A percentile compares a stretch with the other conserved stretches of the same genome.
These are phyloP conservation scores for Tinospora cordifolia DNA, from an alignment of 164 flowering plant genomes.

Conservation along the genomic window DNA sequence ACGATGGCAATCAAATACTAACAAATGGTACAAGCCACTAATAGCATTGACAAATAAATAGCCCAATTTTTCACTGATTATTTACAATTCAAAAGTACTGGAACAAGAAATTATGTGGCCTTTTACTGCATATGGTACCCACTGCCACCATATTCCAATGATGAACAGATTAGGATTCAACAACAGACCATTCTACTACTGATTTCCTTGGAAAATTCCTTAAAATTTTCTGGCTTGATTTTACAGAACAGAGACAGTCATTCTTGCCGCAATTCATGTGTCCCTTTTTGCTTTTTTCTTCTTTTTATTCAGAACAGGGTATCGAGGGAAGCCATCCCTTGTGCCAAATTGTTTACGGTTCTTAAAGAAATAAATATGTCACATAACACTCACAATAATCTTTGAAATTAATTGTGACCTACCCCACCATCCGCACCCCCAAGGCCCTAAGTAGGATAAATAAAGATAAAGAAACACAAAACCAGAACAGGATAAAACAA, in stretches of 20 bases:
- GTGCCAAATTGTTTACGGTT: too few species aligned
- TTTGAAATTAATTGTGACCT: not conserved
- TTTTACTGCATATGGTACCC: too few species aligned
- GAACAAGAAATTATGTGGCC: too few species aligned
- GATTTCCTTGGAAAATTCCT: too few species aligned
- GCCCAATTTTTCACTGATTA: not conserved
- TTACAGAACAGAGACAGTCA: not conserved
- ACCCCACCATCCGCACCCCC: not conserved
- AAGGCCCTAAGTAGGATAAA: not conserved
- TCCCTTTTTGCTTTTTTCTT: too few species aligned
- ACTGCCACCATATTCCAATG: too few species aligned
- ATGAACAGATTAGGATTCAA: too few species aligned
- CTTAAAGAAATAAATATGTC: not conserved
- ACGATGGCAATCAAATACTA: not conserved
- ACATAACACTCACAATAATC: not conserved
- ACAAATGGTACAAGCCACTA: not conserved
- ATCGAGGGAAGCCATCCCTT: too few species aligned
- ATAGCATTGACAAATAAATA: too few species aligned
- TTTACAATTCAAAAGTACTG: too few species aligned
- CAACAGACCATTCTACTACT: too few species aligned
- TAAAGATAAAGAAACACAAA: not conserved
- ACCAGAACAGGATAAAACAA: not conserved
- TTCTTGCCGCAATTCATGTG: not conserved
- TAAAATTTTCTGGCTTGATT: not conserved
- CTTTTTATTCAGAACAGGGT: too few species aligned